A percentile compares a stretch with the other conserved stretches of the same genome.
Conservation (phyloP, 108 stramenopile genomes). For the Pseudonitzschia delicatissima region DNA sequence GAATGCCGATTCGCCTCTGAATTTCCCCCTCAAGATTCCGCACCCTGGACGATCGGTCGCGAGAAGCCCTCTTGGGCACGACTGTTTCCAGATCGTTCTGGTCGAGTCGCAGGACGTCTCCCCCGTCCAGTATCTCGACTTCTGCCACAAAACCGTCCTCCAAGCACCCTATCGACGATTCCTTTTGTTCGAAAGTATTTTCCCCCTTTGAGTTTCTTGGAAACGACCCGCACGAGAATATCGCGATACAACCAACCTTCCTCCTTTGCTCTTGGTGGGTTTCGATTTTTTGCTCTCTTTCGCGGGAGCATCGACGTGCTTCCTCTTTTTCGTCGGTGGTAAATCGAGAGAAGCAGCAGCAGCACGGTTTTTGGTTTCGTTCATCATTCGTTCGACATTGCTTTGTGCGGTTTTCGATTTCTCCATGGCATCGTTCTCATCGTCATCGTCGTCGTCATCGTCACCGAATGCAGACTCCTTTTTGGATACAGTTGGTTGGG, state of each 20-base stretch:
- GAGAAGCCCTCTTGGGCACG: conserved; percentile 71
- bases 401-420: neutral
- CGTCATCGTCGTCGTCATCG: conserved; percentile 35
- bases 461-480: conserved; percentile 14
- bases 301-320: neutral
- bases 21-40: conserved; percentile 68
- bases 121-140: conserved; percentile 63
- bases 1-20: conserved; percentile 60
- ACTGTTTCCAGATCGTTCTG: conserved; percentile 91
- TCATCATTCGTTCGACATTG: conserved; percentile 3
- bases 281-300: neutral
- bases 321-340: neutral
- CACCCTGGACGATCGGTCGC: too few species aligned
- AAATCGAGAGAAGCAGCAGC: neutral
- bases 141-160: conserved; percentile 50
- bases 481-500: conserved; percentile 7
- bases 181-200: conserved; percentile 81
- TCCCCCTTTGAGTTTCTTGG: conserved; percentile 68
- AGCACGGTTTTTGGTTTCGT: conserved; percentile 12
- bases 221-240: conserved; percentile 81
- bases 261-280: conserved; percentile 14
- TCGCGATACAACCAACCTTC: conserved; percentile 63
- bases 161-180: conserved; percentile 61
- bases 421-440: conserved; percentile 23
- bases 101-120: conserved; percentile 65